These are phyloP conservation scores for Biscogniauxia marginata DNA, from an alignment of 2,329 filamentous ascomycete species.

Conservation along the genomic window DNA sequence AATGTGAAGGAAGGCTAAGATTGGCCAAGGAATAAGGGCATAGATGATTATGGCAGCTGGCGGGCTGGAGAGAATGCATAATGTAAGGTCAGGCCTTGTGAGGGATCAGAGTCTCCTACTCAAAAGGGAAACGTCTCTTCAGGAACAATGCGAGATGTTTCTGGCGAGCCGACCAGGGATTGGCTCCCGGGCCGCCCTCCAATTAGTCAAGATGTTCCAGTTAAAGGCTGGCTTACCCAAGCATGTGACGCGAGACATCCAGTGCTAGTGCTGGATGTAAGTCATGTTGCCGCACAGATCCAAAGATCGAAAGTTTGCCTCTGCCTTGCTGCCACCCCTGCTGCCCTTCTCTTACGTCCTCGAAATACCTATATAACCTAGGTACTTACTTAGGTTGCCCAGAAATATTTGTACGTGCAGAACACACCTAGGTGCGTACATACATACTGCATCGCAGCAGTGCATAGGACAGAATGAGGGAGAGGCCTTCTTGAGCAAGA, in stretches of 20 bases:
- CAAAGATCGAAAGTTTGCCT: not conserved
- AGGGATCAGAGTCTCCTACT: slow-evolving; percentile 25
- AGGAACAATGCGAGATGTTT: slow-evolving; percentile 27
- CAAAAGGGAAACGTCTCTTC: slow-evolving; percentile 27
- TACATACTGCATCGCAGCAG: too few species aligned
- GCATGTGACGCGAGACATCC: slow-evolving; percentile 31
- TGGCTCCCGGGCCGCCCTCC: slow-evolving; percentile 19
- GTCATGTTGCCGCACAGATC: slow-evolving; percentile 1
- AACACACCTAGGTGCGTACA: too few species aligned
- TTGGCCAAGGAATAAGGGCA: not conserved
- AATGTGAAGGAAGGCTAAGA: slow-evolving; percentile 9
- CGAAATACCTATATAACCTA: too few species aligned
- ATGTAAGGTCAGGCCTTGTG: slow-evolving; percentile 13
- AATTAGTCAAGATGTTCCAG: slow-evolving; percentile 24
- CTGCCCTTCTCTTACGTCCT: too few species aligned
- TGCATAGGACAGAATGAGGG: too few species aligned
- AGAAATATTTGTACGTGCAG: too few species aligned
- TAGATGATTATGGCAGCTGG: not conserved
- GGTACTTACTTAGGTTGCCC: too few species aligned
- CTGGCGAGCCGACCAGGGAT: slow-evolving; percentile 17
- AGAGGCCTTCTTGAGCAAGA: not conserved
- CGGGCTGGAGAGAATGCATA: slow-evolving; percentile 8
- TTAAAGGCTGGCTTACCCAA: slow-evolving; percentile 19
- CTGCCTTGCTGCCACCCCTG: not conserved
- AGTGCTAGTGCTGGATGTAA: not conserved